Percentiles rank a stretch among this genome's conserved stretches.
These are phyloP conservation scores for Candolleomyces aberdarensis DNA, from an alignment of 768 basidiomycete species.

Conservation along the genomic window DNA sequence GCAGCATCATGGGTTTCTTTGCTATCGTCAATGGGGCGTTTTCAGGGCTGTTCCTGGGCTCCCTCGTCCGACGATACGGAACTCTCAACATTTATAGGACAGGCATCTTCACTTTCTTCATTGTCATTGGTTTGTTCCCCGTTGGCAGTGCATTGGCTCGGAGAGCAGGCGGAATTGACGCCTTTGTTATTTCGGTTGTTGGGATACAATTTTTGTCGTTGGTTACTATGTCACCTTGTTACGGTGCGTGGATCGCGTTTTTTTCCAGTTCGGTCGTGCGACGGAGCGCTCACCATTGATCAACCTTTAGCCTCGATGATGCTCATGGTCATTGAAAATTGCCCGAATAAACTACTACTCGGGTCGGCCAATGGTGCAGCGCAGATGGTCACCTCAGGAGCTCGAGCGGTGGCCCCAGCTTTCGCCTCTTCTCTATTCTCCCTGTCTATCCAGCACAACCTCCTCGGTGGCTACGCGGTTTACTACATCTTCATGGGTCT, in stretches of 20 bases:
- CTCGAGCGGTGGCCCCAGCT: slow-evolving; percentile 51
- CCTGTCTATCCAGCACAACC: slow-evolving; percentile 40
- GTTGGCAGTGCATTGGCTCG: slow-evolving; percentile 30
- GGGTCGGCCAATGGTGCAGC: slow-evolving; percentile 54
- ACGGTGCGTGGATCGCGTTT: slow-evolving; percentile 26
- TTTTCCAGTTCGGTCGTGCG: neutral
- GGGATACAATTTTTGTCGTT: slow-evolving; percentile 28
- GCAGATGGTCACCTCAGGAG: slow-evolving; percentile 47
- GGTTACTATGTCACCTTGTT: slow-evolving; percentile 29
- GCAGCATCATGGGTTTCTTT: slow-evolving; percentile 44
- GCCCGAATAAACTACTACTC: slow-evolving; percentile 35
- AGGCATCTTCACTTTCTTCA: slow-evolving; percentile 24
- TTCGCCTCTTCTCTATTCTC: slow-evolving; percentile 59
- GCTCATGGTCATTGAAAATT: slow-evolving; percentile 45
- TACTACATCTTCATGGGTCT: slow-evolving; percentile 29
- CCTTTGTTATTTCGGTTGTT: slow-evolving; percentile 26
- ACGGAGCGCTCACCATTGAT: neutral
- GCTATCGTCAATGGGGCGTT: slow-evolving; percentile 52
- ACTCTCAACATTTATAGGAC: slow-evolving; percentile 45
- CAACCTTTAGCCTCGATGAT: slow-evolving; percentile 22
- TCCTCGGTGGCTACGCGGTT: slow-evolving; percentile 45
- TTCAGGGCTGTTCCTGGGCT: slow-evolving; percentile 50
- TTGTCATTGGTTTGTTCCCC: slow-evolving; percentile 31
- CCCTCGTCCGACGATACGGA: slow-evolving; percentile 51
- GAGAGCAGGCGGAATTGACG: slow-evolving; percentile 31